Evolutionary conservation across 1,139 yeast genomes (phyloP), one percentile per base, ranked within the genome.

Genomic region (Geotrichum candidum): DNA sequence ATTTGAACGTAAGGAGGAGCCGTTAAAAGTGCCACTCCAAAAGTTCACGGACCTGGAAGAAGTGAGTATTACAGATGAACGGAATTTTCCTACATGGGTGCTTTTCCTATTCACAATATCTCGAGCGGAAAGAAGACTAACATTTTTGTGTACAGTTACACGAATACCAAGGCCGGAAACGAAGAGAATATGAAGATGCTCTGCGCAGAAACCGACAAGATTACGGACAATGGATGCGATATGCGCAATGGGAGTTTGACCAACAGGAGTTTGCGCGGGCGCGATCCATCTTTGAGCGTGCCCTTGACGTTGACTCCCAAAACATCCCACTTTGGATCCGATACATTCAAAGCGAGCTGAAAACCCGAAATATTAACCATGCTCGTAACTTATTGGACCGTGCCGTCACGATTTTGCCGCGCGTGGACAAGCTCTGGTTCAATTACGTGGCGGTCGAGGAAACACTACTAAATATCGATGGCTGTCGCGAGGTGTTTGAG

Each of bases 221-320:
- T 69, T 81, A 82, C 68, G 88, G 91, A 2, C 96, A 92, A 71
- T 94, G 98, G 98, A 80, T 90, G 72, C 79, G 97, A 60, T 94
- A 94, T 73, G 98, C 97, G 0, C 84, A 82, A 64, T 90, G 94
- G 84, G 99, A 94, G 72, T 74, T 85, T 15, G 88, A 87, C 5
- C 92, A 90, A 69, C 86, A 84, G 63, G 97, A 94, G 70, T 80
- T 83, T 68, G 78, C 80, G 10, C 73, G 86, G n/a, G 96, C 96
- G 0, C 77, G 98, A 62, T 90, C 97, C 0, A 80, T 94, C 13
- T 89, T 87, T 74, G 99, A 94, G 73, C 79, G 99, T 59, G 96
- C 97, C 0, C 72, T 94, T 51, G 88, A 85, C 63, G 91, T 90
- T 3, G 87, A 90, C 70, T 78, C 80, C n/a, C 79, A 84, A 2